These are phyloP conservation scores for Lolium perenne DNA, from an alignment of 176 grass and related monocot genomes.

Conservation along the genomic window DNA sequence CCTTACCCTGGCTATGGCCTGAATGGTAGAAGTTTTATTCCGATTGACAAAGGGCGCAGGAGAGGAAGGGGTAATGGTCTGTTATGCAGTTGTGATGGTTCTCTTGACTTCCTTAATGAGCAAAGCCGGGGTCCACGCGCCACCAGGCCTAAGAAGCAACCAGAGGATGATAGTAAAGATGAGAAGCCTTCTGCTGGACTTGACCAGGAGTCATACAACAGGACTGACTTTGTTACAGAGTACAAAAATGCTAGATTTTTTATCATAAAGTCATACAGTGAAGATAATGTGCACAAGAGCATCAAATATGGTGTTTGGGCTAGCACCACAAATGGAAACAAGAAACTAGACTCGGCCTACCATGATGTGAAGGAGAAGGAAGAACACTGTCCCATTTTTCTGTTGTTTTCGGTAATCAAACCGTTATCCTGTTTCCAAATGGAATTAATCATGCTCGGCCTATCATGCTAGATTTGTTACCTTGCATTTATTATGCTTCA, in stretches of 20 bases:
- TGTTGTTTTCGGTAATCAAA: slow-evolving; percentile 90
- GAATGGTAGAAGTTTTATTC: slow-evolving; percentile 59
- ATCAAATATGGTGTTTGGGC: slow-evolving; percentile 99
- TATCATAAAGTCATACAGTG: slow-evolving; percentile 97
- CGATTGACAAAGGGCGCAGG: slow-evolving; percentile 64
- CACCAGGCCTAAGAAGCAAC: slow-evolving; percentile 70
- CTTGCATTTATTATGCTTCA: neutral
- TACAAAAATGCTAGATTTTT: slow-evolving; percentile 88
- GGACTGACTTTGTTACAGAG: slow-evolving; percentile 70
- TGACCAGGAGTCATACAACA: slow-evolving; percentile 65
- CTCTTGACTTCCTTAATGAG: slow-evolving; percentile 86
- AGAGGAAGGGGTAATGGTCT: slow-evolving; percentile 74
- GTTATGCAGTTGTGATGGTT: slow-evolving; percentile 72
- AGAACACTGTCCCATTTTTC: slow-evolving; percentile 69
- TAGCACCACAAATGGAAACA: slow-evolving; percentile 95
- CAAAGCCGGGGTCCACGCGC: slow-evolving; percentile 92
- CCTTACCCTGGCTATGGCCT: slow-evolving; percentile 58
- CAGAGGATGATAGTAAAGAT: slow-evolving; percentile 53
- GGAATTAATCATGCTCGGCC: no score
- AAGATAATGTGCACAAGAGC: slow-evolving; percentile 99
- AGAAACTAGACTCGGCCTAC: slow-evolving; percentile 84
- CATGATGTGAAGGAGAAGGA: slow-evolving; percentile 71
- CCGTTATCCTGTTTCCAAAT: neutral
- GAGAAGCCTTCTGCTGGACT: slow-evolving; percentile 55
- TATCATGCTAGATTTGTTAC: slow-evolving; percentile 1